Base-by-base conservation (phyloP, 129 eudicot species). In the Artemisia tridentata region DNA sequence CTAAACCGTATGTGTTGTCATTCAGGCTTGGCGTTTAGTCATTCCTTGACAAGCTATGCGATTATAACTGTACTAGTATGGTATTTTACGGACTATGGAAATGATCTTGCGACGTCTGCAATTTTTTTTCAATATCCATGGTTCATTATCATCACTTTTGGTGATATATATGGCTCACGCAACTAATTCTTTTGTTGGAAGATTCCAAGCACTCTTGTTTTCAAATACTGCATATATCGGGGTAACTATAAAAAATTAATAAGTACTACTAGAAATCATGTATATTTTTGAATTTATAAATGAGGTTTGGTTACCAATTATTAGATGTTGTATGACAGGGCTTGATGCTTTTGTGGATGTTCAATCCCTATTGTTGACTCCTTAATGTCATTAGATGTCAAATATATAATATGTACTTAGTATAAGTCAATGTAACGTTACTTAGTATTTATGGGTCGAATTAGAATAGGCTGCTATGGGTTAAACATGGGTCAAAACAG, bases 321-420 rank as follows among this genome's bases (percentile, higher is more conserved):
- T 62, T 25, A 62, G 49, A 20, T 6, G 9, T 20, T 1, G 41
- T 41, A 12, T 49, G 14, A 50, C 43, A 73, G 70, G 77, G 77
- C n/a, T 62, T 73, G 53, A 4, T 50, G 53, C 60, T 73, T 62
- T 18, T 73, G 45, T 73, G 62, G 70, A 3, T 73, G 69, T 62
- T 73, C 63, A 73, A 73, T 73, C 77, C 70, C 19, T 73, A 62
- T n/a, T n/a, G n/a, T n/a, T n/a, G n/a, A n/a, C n/a, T n/a, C n/a
- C n/a, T n/a, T n/a, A n/a, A n/a, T n/a, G n/a, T n/a, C n/a, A n/a
- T n/a, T n/a, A n/a, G n/a, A n/a, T n/a, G n/a, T n/a, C n/a, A n/a
- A n/a, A n/a, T n/a, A n/a, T n/a, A n/a, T n/a, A n/a, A n/a, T n/a
- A n/a, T n/a, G n/a, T n/a, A n/a, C n/a, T n/a, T n/a, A n/a, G n/a